These are phyloP conservation scores for Entoloma clypeatum DNA, from an alignment of 1,284 basidiomycete genomes.

Conservation along the genomic window DNA sequence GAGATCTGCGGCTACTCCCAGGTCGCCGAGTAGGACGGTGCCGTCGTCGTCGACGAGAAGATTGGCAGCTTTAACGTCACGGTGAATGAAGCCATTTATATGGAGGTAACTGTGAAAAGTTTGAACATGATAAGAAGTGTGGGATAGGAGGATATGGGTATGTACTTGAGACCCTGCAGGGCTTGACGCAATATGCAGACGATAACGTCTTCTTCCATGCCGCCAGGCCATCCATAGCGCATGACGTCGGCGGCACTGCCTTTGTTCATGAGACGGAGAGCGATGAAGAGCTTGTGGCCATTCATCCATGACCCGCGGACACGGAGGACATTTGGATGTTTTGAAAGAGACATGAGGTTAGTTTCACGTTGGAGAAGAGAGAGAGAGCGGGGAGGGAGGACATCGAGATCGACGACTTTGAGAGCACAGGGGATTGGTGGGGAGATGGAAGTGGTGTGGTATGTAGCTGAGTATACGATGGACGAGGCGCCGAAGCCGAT, in stretches of 20 bases:
- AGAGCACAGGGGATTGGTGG: constrained; percentile 66
- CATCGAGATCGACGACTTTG: constrained; percentile 86
- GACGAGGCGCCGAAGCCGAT: constrained; percentile 88
- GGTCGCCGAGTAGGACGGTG: constrained; percentile 84
- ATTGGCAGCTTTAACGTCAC: constrained; percentile 89
- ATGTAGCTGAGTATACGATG: constrained; percentile 77
- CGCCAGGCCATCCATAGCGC: constrained; percentile 79
- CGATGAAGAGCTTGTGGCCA: constrained; percentile 81
- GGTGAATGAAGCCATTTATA: constrained; percentile 85
- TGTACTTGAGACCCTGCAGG: constrained; percentile 77
- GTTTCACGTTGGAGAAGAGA: constrained; percentile 78
- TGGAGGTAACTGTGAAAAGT: constrained; percentile 61
- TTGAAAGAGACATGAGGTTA: constrained; percentile 89
- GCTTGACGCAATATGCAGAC: constrained; percentile 82
- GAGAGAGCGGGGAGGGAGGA: constrained; percentile 63
- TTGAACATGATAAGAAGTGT: constrained; percentile 1
- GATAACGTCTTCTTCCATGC: constrained; percentile 84
- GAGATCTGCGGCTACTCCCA: constrained; percentile 83
- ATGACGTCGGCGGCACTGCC: constrained; percentile 86
- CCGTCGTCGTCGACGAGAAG: constrained; percentile 85
- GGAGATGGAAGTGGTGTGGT: constrained; percentile 31
- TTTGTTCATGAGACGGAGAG: constrained; percentile 85
- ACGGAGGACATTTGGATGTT: constrained; percentile 87
- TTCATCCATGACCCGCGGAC: constrained; percentile 88
- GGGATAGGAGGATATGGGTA: too few species aligned